Conservation (phyloP, 306 rosid genomes). For the Glycine latifolia region DNA sequence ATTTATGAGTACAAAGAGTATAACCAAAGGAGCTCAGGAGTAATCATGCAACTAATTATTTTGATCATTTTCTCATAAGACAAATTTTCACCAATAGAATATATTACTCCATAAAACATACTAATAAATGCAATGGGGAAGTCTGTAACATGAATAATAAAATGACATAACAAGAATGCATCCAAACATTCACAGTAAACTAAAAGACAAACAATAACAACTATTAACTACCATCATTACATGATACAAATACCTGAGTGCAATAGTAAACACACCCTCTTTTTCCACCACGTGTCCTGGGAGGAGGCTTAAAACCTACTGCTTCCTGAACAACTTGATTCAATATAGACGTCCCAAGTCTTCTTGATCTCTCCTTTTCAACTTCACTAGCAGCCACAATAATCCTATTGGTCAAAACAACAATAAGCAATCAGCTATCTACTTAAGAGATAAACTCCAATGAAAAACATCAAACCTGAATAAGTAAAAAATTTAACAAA, state of each 20-base stretch:
- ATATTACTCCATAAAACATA: constrained; percentile 2
- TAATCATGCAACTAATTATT: constrained; percentile 22
- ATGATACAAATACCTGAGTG: constrained; percentile 71
- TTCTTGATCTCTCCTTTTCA: constrained; percentile 93
- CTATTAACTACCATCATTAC: constrained; percentile 10
- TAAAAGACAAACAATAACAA: constrained; percentile 15
- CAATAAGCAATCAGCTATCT: constrained; percentile 47
- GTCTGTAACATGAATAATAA: constrained; percentile 30
- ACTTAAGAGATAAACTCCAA: constrained; percentile 28
- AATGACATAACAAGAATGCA: constrained; percentile 15
- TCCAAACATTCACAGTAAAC: constrained; percentile 22
- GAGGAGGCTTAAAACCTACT: constrained; percentile 92
- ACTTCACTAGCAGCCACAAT: constrained; percentile 87
- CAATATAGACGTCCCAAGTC: constrained; percentile 82
- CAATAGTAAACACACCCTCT: constrained; percentile 96
- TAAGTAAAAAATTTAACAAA: constrained; percentile 13
- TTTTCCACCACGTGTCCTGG: constrained; percentile 88
- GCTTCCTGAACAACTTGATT: constrained; percentile 94
- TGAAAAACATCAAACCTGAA: constrained; percentile 33
- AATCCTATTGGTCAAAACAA: constrained; percentile 64
- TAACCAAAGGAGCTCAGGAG: constrained; percentile 7
- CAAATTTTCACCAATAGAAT: neutral
- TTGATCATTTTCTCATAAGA: neutral
- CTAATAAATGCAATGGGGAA: neutral
- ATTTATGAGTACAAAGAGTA: constrained; percentile 12